Conservation (phyloP, 192 early-diverging fungal species). For the Mortierella hygrophila region DNA sequence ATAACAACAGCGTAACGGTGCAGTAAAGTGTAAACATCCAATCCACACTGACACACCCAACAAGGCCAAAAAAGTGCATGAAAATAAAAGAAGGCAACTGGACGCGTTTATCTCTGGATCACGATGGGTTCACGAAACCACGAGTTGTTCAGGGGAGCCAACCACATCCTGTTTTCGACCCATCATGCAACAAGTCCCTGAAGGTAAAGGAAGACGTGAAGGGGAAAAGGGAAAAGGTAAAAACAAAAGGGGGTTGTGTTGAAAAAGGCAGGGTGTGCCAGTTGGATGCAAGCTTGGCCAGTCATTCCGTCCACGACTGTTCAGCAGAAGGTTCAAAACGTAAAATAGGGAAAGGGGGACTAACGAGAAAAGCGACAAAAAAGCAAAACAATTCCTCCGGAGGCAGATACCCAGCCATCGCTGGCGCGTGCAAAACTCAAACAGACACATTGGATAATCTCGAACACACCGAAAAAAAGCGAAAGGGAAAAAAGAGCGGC, state of each 20-base stretch:
- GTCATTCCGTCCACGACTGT: constrained; percentile 4
- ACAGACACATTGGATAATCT: constrained; percentile 17
- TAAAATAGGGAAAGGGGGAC: not conserved
- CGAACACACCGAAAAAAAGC: not conserved
- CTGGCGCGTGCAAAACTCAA: constrained; percentile 15
- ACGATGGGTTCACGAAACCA: constrained; percentile 4
- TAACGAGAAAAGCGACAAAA: not conserved
- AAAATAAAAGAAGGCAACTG: not conserved
- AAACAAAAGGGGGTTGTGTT: not conserved
- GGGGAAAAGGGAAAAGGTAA: not conserved
- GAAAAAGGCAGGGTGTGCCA: not conserved
- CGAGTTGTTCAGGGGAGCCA: constrained; percentile 11
- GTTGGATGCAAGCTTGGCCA: not conserved
- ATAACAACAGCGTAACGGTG: not conserved
- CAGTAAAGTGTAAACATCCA: not conserved
- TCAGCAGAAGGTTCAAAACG: not conserved
- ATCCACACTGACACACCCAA: not conserved
- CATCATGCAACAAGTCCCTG: not conserved
- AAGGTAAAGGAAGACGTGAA: not conserved
- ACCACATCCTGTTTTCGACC: not conserved
- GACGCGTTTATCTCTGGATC: constrained; percentile 4
- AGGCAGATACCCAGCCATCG: not conserved
- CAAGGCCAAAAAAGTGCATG: not conserved
- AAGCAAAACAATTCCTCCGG: not conserved
- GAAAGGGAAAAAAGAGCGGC: not conserved